phyloP scores from a whole-genome alignment of 2,329 filamentous ascomycete genomes.

The Triangularia setosa region DNA sequence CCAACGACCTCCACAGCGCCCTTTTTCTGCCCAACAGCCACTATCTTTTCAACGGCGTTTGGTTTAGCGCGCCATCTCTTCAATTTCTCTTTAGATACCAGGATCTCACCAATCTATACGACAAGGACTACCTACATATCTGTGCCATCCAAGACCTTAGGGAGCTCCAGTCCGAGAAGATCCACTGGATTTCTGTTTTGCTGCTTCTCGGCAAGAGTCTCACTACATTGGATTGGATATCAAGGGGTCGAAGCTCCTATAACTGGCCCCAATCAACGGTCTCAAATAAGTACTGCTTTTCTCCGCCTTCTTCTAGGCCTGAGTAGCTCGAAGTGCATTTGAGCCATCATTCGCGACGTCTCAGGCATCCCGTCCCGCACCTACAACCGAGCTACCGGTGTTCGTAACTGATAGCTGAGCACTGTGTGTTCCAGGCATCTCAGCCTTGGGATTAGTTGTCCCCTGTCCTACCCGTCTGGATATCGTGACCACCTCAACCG shows the following conservation, averaged over 20 bases:
- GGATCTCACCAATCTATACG: not conserved
- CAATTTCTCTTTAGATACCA: not conserved
- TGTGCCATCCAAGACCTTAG: not conserved
- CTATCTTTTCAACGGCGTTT: not conserved
- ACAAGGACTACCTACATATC: not conserved
- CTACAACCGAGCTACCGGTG: not conserved
- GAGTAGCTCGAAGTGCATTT: not conserved
- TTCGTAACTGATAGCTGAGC: not conserved
- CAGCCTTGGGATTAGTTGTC: not conserved
- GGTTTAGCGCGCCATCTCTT: not conserved
- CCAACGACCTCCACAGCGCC: not conserved
- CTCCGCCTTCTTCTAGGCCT: not conserved
- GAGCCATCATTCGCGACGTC: not conserved
- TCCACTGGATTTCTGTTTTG: too few species aligned
- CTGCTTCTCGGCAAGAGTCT: not conserved
- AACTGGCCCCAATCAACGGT: not conserved
- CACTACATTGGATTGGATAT: not conserved
- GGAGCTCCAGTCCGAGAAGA: too few species aligned
- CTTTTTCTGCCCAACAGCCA: not conserved
- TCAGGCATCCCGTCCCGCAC: not conserved
- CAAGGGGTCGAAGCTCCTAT: not conserved
- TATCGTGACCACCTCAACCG: not conserved
- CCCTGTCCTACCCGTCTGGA: not conserved
- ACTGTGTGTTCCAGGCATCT: not conserved
- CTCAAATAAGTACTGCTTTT: not conserved